Percentiles rank a stretch among this genome's conserved stretches.
phyloP scores from a whole-genome alignment of 305 asterid genomes.

The Petunia hybrid region DNA sequence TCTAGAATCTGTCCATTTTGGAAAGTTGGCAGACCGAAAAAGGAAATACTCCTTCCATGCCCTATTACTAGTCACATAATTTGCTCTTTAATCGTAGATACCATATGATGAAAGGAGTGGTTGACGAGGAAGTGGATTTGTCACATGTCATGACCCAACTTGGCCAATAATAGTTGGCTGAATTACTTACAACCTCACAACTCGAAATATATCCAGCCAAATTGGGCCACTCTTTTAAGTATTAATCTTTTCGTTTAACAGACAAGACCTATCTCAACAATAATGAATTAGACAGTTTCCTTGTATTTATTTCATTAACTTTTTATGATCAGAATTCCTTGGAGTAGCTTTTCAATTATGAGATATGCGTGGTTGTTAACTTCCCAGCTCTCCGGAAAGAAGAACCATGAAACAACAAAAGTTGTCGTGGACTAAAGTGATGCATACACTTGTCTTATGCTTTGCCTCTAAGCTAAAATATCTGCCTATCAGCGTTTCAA shows the following conservation, averaged over 20 bases:
- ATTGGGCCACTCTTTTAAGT: neutral
- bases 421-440: constrained; percentile 35
- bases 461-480: constrained; percentile 32
- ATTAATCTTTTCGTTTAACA: neutral
- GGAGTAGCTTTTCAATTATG: too few species aligned
- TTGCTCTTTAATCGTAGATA: neutral
- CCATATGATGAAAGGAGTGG: neutral
- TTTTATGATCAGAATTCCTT: too few species aligned
- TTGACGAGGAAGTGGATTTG: neutral
- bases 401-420: constrained; percentile 24
- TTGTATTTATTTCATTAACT: too few species aligned
- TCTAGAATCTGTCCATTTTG: neutral
- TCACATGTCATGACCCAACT: neutral
- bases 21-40: neutral
- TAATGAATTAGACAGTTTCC: too few species aligned
- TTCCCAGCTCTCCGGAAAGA: constrained; percentile 15
- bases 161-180: neutral
- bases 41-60: neutral
- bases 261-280: neutral
- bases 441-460: constrained; percentile 37
- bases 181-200: neutral
- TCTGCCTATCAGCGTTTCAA: constrained; percentile 37
- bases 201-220: neutral
- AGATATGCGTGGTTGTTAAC: too few species aligned
- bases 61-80: neutral